Percentiles rank a stretch among this genome's conserved stretches.
Conservation (phyloP, 2,329 filamentous ascomycete species). For the Rugonectria rugulosa region DNA sequence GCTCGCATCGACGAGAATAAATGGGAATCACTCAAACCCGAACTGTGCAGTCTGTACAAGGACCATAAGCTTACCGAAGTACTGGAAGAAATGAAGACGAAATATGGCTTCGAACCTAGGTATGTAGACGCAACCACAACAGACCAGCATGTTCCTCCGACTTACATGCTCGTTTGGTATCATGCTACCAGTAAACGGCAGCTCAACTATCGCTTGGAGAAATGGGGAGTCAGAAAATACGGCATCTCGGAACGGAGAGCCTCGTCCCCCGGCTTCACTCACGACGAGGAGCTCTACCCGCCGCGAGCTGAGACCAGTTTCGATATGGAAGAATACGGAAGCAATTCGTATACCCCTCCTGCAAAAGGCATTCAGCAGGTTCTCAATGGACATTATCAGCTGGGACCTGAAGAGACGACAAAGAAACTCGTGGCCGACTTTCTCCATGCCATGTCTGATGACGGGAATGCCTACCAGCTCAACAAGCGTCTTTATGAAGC, state of each 20-base stretch:
- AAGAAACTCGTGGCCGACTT: constrained; percentile 39
- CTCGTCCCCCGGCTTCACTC: neutral
- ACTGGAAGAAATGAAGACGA: constrained; percentile 30
- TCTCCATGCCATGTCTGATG: constrained; percentile 35
- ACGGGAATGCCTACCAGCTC: constrained; percentile 33
- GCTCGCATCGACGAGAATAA: constrained; percentile 32
- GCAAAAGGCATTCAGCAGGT: neutral
- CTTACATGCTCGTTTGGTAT: neutral
- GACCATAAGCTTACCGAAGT: constrained; percentile 31
- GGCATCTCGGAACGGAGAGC: constrained; percentile 27
- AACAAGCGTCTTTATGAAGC: constrained; percentile 25
- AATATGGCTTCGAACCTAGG: constrained; percentile 28
- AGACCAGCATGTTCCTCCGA: too few species aligned
- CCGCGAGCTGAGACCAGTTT: neutral
- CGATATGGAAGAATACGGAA: neutral
- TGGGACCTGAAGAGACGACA: constrained; percentile 19
- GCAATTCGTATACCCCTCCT: neutral
- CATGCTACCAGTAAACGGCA: constrained; percentile 38
- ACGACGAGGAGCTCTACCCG: too few species aligned
- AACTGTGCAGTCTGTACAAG: constrained; percentile 31
- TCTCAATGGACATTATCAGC: constrained; percentile 16
- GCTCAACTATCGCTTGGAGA: constrained; percentile 40
- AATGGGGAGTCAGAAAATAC: constrained; percentile 40
- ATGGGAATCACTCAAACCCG: constrained; percentile 32
- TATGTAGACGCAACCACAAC: too few species aligned